A percentile compares a stretch with the other conserved stretches of the same genome.
Evolutionary conservation across 495 filamentous ascomycete genomes (phyloP).

Genomic region (Penicillium fimorum): DNA sequence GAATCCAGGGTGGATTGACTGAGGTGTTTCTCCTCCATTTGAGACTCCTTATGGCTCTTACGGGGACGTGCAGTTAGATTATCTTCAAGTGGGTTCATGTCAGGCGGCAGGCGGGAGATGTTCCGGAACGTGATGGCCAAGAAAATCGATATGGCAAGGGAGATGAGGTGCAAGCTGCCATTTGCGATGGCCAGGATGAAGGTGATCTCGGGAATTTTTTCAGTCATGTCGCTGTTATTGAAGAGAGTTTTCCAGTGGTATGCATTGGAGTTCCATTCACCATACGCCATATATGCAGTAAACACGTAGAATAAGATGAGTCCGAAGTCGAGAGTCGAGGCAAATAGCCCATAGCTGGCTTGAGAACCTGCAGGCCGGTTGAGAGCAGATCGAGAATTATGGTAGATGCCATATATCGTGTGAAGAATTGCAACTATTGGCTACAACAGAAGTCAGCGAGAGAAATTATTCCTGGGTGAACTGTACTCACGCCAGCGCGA

Average conservation of each 20-base stretch:
- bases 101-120: slow-evolving; percentile 76
- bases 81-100: slow-evolving; percentile 89
- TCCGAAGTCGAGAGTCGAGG: slow-evolving; percentile 65
- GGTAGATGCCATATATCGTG: slow-evolving; percentile 73
- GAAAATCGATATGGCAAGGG: slow-evolving; percentile 66
- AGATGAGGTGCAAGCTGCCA: slow-evolving; percentile 66
- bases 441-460: slow-evolving; percentile 35
- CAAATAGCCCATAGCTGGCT: slow-evolving; percentile 81
- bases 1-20: slow-evolving; percentile 55
- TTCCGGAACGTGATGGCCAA: slow-evolving; percentile 74
- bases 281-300: slow-evolving; percentile 56
- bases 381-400: slow-evolving; percentile 65
- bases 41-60: slow-evolving; percentile 70
- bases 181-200: slow-evolving; percentile 62
- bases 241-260: slow-evolving; percentile 67
- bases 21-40: slow-evolving; percentile 55
- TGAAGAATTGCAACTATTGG: slow-evolving; percentile 69
- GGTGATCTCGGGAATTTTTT: slow-evolving; percentile 57
- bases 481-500: slow-evolving; percentile 64
- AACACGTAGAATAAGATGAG: slow-evolving; percentile 78
- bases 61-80: slow-evolving; percentile 76
- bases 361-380: slow-evolving; percentile 71
- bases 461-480: neutral
- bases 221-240: slow-evolving; percentile 40
- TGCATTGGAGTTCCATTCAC: slow-evolving; percentile 37